phyloP scores from a whole-genome alignment of 2,329 filamentous ascomycete genomes.

The Gnomoniopsis sp. region DNA sequence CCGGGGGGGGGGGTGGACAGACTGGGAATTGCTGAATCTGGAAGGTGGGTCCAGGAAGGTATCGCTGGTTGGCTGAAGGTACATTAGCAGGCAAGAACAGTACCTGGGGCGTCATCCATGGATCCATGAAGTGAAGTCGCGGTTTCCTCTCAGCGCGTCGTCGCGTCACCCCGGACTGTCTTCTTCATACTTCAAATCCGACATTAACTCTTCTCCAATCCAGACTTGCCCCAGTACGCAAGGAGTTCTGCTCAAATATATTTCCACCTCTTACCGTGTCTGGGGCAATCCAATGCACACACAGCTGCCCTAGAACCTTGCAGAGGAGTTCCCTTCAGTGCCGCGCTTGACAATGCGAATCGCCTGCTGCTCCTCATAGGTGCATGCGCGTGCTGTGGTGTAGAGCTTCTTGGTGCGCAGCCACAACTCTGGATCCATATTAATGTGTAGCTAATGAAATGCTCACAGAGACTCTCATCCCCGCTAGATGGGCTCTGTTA shows the following conservation, averaged over 20 bases:
- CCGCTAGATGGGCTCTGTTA: conserved; percentile 37
- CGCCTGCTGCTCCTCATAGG: conserved; percentile 2
- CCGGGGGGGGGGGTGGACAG: neutral
- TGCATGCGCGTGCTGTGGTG: conserved; percentile 19
- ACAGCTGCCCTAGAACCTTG: neutral
- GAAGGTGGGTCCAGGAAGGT: neutral
- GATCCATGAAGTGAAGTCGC: neutral
- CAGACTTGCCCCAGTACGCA: neutral
- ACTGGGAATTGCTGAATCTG: neutral
- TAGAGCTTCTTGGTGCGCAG: conserved; percentile 19
- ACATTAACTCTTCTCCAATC: neutral
- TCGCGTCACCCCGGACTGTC: neutral
- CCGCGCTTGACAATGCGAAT: neutral
- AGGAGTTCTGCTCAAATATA: neutral
- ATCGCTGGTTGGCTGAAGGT: neutral
- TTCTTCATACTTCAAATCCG: neutral
- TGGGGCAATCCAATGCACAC: neutral
- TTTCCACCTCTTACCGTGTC: neutral
- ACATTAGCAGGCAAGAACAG: too few species aligned
- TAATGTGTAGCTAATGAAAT: neutral
- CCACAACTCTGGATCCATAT: too few species aligned
- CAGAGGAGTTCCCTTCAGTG: neutral
- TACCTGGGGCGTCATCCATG: neutral
- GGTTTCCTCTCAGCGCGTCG: neutral
- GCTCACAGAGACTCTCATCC: neutral